These are phyloP conservation scores for Trichoderma citrinoviride DNA, from an alignment of 2,329 filamentous ascomycete species.

Conservation along the genomic window DNA sequence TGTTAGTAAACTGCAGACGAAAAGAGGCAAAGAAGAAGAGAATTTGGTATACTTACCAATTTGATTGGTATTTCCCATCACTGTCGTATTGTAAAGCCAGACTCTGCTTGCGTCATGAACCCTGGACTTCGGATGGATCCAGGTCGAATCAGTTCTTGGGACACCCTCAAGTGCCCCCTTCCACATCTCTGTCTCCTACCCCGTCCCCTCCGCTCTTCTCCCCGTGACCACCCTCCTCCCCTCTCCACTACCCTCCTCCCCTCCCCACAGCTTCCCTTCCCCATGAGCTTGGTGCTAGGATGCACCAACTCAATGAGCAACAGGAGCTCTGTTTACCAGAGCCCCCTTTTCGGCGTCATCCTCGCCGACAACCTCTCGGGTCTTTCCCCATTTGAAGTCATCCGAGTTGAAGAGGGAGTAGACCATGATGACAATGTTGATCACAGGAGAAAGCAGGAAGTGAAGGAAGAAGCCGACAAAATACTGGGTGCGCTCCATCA, in stretches of 20 bases:
- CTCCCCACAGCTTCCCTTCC: too few species aligned
- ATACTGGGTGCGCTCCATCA: constrained; percentile 39
- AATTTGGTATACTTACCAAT: background rate
- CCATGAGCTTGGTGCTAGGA: background rate
- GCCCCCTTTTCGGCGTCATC: constrained; percentile 30
- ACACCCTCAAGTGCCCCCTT: background rate
- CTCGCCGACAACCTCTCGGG: constrained; percentile 38
- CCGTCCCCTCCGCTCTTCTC: background rate
- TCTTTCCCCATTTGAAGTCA: constrained; percentile 49
- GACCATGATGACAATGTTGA: constrained; percentile 43
- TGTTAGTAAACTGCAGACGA: too few species aligned
- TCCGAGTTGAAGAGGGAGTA: constrained; percentile 45
- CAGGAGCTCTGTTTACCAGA: constrained; percentile 25
- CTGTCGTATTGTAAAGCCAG: too few species aligned
- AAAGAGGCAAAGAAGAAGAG: background rate
- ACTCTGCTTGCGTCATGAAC: too few species aligned
- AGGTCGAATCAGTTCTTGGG: too few species aligned
- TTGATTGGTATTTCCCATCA: too few species aligned
- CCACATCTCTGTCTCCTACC: background rate
- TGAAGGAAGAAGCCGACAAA: constrained; percentile 41
- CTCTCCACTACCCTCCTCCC: background rate
- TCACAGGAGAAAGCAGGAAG: constrained; percentile 39
- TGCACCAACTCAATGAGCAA: constrained; percentile 24
- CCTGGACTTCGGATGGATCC: too few species aligned
- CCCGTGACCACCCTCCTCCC: too few species aligned